Evolutionary conservation across 768 basidiomycete genomes (phyloP), one percentile per base, ranked within the genome.

Genomic region (Cystobasidium ongulense): DNA sequence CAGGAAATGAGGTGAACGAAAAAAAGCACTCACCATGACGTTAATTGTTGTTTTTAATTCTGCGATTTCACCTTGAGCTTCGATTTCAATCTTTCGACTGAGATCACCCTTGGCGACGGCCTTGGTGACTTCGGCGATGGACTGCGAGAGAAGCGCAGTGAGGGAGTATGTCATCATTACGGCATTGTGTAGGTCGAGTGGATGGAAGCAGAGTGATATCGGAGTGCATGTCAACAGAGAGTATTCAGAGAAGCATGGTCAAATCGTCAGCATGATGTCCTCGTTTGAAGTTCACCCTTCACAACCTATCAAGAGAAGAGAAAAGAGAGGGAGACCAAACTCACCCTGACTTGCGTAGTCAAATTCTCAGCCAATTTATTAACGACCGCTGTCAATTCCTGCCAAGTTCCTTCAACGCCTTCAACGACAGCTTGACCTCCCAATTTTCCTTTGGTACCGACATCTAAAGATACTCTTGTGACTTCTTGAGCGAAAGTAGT

Each of bases 401-500:
- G 78, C 83, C 83, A 84, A n/a, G 82, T 81, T 10, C 83, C 83
- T 72, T 83, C 81, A 17, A 84, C 82, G 53, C 80, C 81, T 63
- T 80, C 78, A 36, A 79, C 78, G 29, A 74, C 59, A 35, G 76
- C 76, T 63, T 76, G 78, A 43, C 75, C 76, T 41, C 90, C 90
- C 65, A 92, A 83, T 86, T 70, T 59, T 46, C 74, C 74, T 83
- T 87, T 80, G 63, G 79, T 81, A 50, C 82, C 82, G 64, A 80
- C 80, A 62, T 82, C 81, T n/a, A 82, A 76, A 43, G 76, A 79
- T 81, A 93, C 82, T 64, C 82, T 79, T 1, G 76, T 76, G 46
- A 79, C 75, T 83, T 84, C 76, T 79, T 88, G 88, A 35, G 92
- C 91, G 81, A 96, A 94, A 79, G 90, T 89, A 66, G 88, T 87